Conservation (phyloP, 179 eudicot species). For the Beta lomatogona region DNA sequence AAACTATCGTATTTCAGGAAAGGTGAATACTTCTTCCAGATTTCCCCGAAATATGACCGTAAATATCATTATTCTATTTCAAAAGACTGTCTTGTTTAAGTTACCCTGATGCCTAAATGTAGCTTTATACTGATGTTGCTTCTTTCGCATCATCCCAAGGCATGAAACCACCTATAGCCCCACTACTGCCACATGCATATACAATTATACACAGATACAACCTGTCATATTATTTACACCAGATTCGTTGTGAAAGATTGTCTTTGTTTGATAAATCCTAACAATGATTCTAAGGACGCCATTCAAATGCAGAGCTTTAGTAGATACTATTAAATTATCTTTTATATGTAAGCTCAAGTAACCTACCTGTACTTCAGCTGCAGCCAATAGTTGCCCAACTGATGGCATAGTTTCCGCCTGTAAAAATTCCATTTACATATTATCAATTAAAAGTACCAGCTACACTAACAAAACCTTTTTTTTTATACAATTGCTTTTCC, state of each 20-base stretch:
- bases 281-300: background rate
- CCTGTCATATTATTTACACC: background rate
- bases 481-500: background rate
- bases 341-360: conserved; percentile 2
- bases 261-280: background rate
- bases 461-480: background rate
- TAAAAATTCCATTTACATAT: background rate
- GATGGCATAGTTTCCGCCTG: conserved; percentile 87
- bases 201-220: background rate
- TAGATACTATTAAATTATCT: background rate
- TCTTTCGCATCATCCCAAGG: no score
- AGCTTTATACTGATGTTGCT: background rate
- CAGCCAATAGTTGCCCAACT: conserved; percentile 61
- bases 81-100: background rate
- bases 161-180: no score
- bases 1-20: no score
- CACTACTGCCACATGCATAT: no score
- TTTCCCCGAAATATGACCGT: background rate
- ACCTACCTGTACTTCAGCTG: conserved; percentile 73
- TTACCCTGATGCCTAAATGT: background rate
- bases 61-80: background rate
- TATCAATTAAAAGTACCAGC: conserved; percentile 14
- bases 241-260: background rate
- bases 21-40: background rate
- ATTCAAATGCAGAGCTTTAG: background rate